Evolutionary conservation across 1,139 yeast genomes (phyloP).

Genomic region (Nakaseomyces bracarensis): DNA sequence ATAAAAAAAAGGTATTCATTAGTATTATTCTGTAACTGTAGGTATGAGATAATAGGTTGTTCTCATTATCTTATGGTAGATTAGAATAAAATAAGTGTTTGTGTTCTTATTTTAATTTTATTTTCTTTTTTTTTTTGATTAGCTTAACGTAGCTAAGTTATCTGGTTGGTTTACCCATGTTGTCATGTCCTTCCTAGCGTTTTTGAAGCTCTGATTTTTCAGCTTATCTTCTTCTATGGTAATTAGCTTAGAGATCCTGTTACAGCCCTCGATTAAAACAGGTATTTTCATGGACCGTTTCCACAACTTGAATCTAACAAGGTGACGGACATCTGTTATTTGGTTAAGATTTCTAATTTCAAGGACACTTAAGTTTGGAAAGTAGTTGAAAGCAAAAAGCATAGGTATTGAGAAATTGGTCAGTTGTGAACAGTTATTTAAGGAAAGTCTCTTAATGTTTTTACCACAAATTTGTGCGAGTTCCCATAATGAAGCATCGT

Average conservation of each 20-base stretch:
- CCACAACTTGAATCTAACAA: slow-evolving; percentile 60
- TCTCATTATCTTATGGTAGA: no score
- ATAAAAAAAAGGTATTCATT: no score
- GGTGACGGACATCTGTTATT: slow-evolving; percentile 52
- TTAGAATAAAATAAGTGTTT: no score
- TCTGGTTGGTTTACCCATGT: slow-evolving; percentile 43
- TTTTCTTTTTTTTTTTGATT: no score
- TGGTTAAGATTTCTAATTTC: slow-evolving; percentile 62
- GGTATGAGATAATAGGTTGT: no score
- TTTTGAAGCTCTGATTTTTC: slow-evolving; percentile 46
- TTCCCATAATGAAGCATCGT: slow-evolving; percentile 76
- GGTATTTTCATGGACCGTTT: slow-evolving; percentile 46
- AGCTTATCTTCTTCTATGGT: slow-evolving; percentile 53
- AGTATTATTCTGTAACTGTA: no score
- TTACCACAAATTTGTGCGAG: slow-evolving; percentile 54
- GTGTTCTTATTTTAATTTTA: no score
- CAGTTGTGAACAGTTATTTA: slow-evolving; percentile 64
- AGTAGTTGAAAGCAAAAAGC: slow-evolving; percentile 45
- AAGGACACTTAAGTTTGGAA: slow-evolving; percentile 59
- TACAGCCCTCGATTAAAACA: slow-evolving; percentile 71
- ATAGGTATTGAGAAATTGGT: slow-evolving; percentile 62
- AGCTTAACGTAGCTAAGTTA: no score
- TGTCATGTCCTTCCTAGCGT: slow-evolving; percentile 47
- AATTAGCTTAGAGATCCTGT: slow-evolving; percentile 50
- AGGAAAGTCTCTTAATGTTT: slow-evolving; percentile 56